These are phyloP conservation scores for Phylloporus sp. DNA, from an alignment of 1,284 basidiomycete species.

Conservation along the genomic window DNA sequence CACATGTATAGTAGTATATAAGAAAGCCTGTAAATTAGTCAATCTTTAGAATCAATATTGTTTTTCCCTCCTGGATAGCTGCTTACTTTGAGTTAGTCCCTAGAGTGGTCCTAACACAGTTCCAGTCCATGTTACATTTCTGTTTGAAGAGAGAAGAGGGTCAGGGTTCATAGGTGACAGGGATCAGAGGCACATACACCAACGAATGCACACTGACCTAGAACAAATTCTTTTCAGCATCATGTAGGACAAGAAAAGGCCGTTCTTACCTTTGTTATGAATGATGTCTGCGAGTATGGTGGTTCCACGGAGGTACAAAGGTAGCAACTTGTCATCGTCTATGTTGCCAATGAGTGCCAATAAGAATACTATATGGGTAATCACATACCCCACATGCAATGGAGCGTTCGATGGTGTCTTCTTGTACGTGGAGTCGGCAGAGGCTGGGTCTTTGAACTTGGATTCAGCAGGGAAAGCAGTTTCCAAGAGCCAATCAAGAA, in stretches of 20 bases:
- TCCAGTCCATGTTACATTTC: slow-evolving; percentile 94
- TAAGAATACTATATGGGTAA: not conserved
- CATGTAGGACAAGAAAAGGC: not conserved
- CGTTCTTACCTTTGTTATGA: slow-evolving; percentile 64
- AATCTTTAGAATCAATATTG: too few species aligned
- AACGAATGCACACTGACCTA: slow-evolving; percentile 87
- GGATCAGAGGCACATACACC: slow-evolving; percentile 54
- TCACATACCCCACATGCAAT: slow-evolving; percentile 76
- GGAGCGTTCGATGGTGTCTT: slow-evolving; percentile 74
- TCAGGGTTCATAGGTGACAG: slow-evolving; percentile 2
- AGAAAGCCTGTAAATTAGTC: too few species aligned
- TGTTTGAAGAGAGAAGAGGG: too few species aligned
- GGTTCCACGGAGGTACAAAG: slow-evolving; percentile 86
- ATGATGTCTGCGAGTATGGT: slow-evolving; percentile 81
- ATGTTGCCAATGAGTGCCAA: not conserved
- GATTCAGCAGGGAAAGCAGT: slow-evolving; percentile 90
- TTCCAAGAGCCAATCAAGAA: slow-evolving; percentile 86
- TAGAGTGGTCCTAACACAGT: too few species aligned
- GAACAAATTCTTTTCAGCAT: not conserved
- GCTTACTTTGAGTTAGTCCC: too few species aligned
- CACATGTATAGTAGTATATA: too few species aligned
- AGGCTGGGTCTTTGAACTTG: slow-evolving; percentile 68
- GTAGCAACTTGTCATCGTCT: slow-evolving; percentile 95
- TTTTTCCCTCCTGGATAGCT: too few species aligned
- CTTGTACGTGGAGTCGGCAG: slow-evolving; percentile 73